These are phyloP conservation scores for Usnea hakonensis DNA, from an alignment of 495 filamentous ascomycete genomes.

Conservation along the genomic window DNA sequence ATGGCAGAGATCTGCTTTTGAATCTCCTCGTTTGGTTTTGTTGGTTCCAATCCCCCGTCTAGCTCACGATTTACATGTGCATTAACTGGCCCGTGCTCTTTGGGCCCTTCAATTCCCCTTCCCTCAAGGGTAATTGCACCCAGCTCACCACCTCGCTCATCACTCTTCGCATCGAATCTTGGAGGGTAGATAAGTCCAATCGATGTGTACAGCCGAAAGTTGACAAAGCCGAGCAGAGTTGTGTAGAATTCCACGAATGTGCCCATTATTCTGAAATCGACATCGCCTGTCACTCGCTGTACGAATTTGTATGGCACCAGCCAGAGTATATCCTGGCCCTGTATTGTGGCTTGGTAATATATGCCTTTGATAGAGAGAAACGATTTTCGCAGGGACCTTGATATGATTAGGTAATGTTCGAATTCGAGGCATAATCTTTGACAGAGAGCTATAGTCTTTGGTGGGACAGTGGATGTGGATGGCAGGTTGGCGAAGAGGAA, in stretches of 20 bases:
- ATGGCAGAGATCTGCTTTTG: conserved; percentile 50
- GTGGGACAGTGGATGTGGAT: conserved; percentile 72
- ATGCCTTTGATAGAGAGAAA: conserved; percentile 99
- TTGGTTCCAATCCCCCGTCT: conserved; percentile 24
- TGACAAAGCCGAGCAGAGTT: conserved; percentile 88
- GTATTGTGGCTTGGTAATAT: conserved; percentile 97
- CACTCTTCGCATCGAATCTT: conserved; percentile 78
- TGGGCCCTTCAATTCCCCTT: conserved; percentile 47
- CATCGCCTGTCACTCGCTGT: conserved; percentile 80
- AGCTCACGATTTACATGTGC: conserved; percentile 12
- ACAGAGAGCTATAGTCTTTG: conserved; percentile 88
- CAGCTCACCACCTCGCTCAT: conserved; percentile 82
- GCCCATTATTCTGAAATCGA: conserved; percentile 98
- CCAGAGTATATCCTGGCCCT: conserved; percentile 97
- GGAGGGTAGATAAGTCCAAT: conserved; percentile 90
- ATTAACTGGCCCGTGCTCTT: conserved; percentile 43
- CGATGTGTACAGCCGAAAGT: conserved; percentile 86
- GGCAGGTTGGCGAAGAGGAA: conserved; percentile 98
- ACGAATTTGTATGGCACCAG: conserved; percentile 96
- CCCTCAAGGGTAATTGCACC: conserved; percentile 85
- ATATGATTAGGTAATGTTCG: conserved; percentile 90
- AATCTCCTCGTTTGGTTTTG: conserved; percentile 39
- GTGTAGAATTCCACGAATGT: conserved; percentile 99
- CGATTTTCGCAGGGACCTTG: conserved; percentile 83
- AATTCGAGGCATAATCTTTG: conserved; percentile 89